These are phyloP conservation scores for Hysterium pulicare DNA, from an alignment of 2,329 filamentous ascomycete genomes.

Conservation along the genomic window DNA sequence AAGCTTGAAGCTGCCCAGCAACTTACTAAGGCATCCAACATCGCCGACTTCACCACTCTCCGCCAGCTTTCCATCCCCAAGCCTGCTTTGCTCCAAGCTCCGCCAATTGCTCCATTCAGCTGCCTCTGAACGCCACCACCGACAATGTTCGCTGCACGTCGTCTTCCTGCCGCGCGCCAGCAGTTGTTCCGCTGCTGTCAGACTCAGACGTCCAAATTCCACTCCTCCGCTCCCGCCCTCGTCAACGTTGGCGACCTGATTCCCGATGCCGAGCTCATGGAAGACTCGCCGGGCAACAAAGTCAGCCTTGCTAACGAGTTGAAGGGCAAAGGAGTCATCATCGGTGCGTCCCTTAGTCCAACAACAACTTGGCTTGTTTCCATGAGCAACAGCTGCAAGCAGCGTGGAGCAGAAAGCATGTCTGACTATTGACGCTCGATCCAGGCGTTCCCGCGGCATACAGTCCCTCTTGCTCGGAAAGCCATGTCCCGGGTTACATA, in stretches of 20 bases:
- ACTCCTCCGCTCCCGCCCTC: slow-evolving; percentile 58
- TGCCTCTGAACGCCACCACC: slow-evolving; percentile 1
- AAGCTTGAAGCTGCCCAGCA: background rate
- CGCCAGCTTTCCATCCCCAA: background rate
- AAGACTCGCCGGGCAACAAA: slow-evolving; percentile 87
- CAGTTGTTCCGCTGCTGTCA: slow-evolving; percentile 17
- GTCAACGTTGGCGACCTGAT: slow-evolving; percentile 78
- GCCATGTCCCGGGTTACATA: slow-evolving; percentile 84
- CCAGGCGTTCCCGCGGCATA: slow-evolving; percentile 43
- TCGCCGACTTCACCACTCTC: slow-evolving; percentile 5
- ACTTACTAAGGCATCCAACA: slow-evolving; percentile 1
- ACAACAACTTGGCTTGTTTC: too few species aligned
- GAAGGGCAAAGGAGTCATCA: slow-evolving; percentile 68
- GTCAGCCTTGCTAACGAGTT: slow-evolving; percentile 82
- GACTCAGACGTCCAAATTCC: slow-evolving; percentile 50
- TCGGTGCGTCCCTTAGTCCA: slow-evolving; percentile 47
- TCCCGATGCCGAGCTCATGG: slow-evolving; percentile 72
- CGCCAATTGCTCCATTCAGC: slow-evolving; percentile 1
- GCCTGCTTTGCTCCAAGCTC: background rate
- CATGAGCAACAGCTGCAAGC: too few species aligned
- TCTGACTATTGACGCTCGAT: slow-evolving; percentile 6
- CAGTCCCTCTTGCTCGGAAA: slow-evolving; percentile 60
- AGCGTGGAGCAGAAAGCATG: too few species aligned
- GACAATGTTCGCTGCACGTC: slow-evolving; percentile 10
- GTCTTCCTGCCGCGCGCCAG: slow-evolving; percentile 17